A percentile compares a stretch with the other conserved stretches of the same genome.
These are phyloP conservation scores for Fagus sylvatica DNA, from an alignment of 306 rosid genomes.

Conservation along the genomic window DNA sequence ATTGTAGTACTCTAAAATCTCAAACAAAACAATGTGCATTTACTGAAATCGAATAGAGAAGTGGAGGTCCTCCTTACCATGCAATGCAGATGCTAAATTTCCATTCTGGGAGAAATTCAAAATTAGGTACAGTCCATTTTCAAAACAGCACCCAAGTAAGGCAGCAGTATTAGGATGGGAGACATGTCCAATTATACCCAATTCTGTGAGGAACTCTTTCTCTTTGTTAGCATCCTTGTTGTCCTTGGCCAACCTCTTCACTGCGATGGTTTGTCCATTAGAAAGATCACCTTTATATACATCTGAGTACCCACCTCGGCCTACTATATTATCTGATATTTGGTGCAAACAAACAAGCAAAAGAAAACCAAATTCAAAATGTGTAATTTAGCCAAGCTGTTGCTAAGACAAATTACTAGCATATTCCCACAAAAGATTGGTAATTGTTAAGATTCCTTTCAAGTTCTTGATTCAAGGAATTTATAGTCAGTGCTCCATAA, in stretches of 20 bases:
- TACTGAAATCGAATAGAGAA: not conserved
- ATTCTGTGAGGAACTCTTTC: slow-evolving; percentile 86
- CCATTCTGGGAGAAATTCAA: slow-evolving; percentile 84
- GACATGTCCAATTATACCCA: slow-evolving; percentile 90
- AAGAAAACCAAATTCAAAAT: not conserved
- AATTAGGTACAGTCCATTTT: slow-evolving; percentile 81
- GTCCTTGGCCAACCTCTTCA: slow-evolving; percentile 84
- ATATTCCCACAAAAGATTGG: not conserved
- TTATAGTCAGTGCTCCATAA: too few relatives aligned
- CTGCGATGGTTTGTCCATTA: slow-evolving; percentile 69
- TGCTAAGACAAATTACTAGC: not conserved
- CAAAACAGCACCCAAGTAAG: slow-evolving; percentile 76
- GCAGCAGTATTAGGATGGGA: slow-evolving; percentile 78
- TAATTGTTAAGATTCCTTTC: not conserved
- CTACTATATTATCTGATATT: slow-evolving; percentile 67
- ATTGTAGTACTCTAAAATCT: not conserved
- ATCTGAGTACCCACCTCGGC: slow-evolving; percentile 90
- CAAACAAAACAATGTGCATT: not conserved
- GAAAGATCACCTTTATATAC: slow-evolving; percentile 76
- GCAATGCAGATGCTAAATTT: slow-evolving; percentile 85
- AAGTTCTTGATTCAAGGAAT: too few relatives aligned
- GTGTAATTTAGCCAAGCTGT: not conserved
- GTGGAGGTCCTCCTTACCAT: slow-evolving; percentile 44
- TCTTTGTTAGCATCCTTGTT: slow-evolving; percentile 78
- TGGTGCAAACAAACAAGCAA: not conserved